Percentiles rank a stretch among this genome's conserved stretches.
phyloP scores from a whole-genome alignment of 768 basidiomycete genomes.

The Collybiopsis luxurians region DNA sequence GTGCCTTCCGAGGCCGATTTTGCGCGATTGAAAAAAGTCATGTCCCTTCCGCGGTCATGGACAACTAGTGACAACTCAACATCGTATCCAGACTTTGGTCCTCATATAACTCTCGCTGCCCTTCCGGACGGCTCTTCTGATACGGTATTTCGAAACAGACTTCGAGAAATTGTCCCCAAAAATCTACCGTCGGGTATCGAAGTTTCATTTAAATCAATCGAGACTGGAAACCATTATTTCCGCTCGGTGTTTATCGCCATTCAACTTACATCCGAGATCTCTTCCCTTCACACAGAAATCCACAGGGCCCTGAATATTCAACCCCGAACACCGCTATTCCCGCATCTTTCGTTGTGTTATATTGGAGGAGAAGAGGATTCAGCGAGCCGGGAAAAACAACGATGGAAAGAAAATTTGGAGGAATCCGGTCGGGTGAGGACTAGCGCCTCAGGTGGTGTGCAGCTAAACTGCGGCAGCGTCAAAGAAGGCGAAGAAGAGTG shows the following conservation, averaged over 20 bases:
- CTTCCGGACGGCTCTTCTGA: slow-evolving; percentile 27
- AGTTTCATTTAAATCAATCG: slow-evolving; percentile 51
- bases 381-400: slow-evolving; percentile 42
- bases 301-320: slow-evolving; percentile 34
- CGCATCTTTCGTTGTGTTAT: slow-evolving; percentile 76
- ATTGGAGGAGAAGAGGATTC: slow-evolving; percentile 63
- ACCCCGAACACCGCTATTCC: slow-evolving; percentile 54
- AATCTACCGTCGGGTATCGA: slow-evolving; percentile 28
- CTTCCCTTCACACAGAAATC: slow-evolving; percentile 46
- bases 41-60: slow-evolving; percentile 35
- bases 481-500: slow-evolving; percentile 23
- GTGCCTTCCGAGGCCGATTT: slow-evolving; percentile 51
- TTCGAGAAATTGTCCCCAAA: slow-evolving; percentile 38
- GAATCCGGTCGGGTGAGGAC: slow-evolving; percentile 29
- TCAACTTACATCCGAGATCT: slow-evolving; percentile 41
- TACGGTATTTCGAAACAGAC: slow-evolving; percentile 24
- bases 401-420: slow-evolving; percentile 41
- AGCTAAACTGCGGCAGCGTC: slow-evolving; percentile 28
- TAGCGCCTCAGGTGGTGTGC: slow-evolving; percentile 14
- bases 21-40: slow-evolving; percentile 40
- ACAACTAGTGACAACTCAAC: slow-evolving; percentile 17
- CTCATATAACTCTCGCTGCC: slow-evolving; percentile 69
- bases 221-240: slow-evolving; percentile 62
- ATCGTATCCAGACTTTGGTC: slow-evolving; percentile 61
- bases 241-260: slow-evolving; percentile 66